These are phyloP conservation scores for Neurospora tetrasperma DNA, from an alignment of 495 filamentous ascomycete species.

Conservation along the genomic window DNA sequence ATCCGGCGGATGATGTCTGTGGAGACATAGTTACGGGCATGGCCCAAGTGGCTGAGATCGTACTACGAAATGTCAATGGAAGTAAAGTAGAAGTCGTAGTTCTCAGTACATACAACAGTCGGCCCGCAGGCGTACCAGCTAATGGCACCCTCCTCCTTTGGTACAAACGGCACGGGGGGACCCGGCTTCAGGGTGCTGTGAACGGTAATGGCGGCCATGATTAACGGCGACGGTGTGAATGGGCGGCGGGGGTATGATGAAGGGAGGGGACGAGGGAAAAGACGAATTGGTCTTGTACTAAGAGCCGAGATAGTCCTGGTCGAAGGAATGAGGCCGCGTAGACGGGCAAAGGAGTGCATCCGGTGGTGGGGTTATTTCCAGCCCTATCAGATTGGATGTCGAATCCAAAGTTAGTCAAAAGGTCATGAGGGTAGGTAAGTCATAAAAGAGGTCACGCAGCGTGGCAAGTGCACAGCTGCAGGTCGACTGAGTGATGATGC, in stretches of 20 bases:
- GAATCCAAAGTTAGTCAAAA: background rate
- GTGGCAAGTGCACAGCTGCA: conserved; percentile 7
- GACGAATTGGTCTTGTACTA: conserved; percentile 4
- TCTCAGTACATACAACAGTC: conserved; percentile 38
- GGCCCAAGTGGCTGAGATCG: conserved; percentile 4
- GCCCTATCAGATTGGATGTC: background rate
- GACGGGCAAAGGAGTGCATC: conserved; percentile 16
- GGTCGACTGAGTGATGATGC: too few relatives aligned
- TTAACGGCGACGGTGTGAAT: background rate
- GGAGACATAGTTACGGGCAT: conserved; percentile 84
- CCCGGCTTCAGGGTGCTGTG: conserved; percentile 70
- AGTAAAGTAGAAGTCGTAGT: background rate
- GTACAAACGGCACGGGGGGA: conserved; percentile 63
- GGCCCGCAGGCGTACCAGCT: conserved; percentile 90
- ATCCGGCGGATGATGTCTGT: conserved; percentile 89
- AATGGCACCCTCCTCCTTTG: conserved; percentile 61
- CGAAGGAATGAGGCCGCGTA: conserved; percentile 6
- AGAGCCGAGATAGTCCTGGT: background rate
- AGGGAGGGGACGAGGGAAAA: conserved; percentile 2
- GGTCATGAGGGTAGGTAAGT: background rate
- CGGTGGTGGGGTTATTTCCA: conserved; percentile 4
- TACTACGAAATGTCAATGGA: background rate
- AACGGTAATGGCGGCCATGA: conserved; percentile 47
- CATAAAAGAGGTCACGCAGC: conserved; percentile 14
- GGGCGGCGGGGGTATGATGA: background rate